Evolutionary conservation across 177 flowering plant genomes (phyloP), one percentile per base, ranked within the genome.

Genomic region (Telopea speciosissima): DNA sequence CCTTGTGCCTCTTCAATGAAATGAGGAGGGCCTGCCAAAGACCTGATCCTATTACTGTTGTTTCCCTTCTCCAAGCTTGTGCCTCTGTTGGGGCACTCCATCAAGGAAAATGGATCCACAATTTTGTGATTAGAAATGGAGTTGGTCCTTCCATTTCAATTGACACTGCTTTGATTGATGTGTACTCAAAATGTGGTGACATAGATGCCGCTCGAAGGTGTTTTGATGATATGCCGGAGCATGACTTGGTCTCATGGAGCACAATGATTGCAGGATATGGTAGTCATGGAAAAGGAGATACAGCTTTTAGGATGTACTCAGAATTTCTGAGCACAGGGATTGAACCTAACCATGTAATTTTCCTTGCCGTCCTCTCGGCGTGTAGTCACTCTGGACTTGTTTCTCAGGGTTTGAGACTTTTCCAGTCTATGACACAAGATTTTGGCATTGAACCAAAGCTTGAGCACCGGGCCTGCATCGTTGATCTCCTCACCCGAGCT

Each of bases 141-240:
- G 70, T 88, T 67, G 79, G 76, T 64, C 85, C 86, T 1, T 88
- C 84, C 77, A 78, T 83, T 63, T 69, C 75, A 73, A 74, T 85
- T n/a, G 93, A 80, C 64, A 86, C 98, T 14, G 91, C 90, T 72
- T 78, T 93, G 36, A 81, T 89, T 22, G 97, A 89, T 77, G 89
- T 93, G 97, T 93, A 91, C 76, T 83, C 80, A 8, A 93, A 93
- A 82, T 91, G 97, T 71, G 97, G 95, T 11, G 76, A 83, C 74
- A 67, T 91, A 63, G 75, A 72, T 21, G 69, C 72, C 22, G 95
- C 97, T 28, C 81, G 79, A 58, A 83, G 68, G 73, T 89, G 91
- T 73, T 93, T 91, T 62, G 73, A 85, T 49, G 28, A 58, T 62
- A 86, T 89, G 81, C 71, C 80, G 56, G 67, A 78, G 36, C 80